Base-by-base conservation (phyloP, 495 filamentous ascomycete species). In the Neurospora tetraspora region DNA sequence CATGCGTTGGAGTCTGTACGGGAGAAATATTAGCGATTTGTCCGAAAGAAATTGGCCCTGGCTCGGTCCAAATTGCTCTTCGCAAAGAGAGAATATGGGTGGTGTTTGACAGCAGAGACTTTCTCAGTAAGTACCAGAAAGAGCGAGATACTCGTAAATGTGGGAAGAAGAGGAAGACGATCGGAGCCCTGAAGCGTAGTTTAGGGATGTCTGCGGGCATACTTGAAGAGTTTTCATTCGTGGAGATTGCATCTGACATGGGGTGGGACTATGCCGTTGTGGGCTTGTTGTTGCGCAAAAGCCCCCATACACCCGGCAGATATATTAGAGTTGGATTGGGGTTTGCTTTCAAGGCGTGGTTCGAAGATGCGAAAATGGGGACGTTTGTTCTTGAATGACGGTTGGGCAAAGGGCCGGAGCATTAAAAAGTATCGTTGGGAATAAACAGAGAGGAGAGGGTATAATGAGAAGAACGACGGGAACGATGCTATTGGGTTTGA, bases 11-110 rank as follows among this genome's bases (percentile, higher is more conserved):
- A n/a, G n/a, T n/a, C n/a, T n/a, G n/a, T n/a, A n/a, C n/a, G n/a
- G n/a, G n/a, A n/a, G n/a, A n/a, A n/a, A n/a, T n/a, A 27, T 27
- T 27, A 1, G 27, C 5, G 4, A 42, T 43, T 43, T 8, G 6
- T 1, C 2, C 40, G 3, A 0, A n/a, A n/a, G 42, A 43, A 0
- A 1, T 18, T 3, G 42, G 18, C 42, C 42, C 0, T 43, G 2
- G 6, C 3, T 53, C 9, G 45, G n/a, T 12, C 9, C 45, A 53
- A 11, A 12, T 53, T 2, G 20, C 18, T 1, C 0, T 12, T 23
- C 45, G 0, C 1, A 3, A 5, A 47, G 0, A 2, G 0, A 3
- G 5, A 0, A 11, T 53, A 11, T 2, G 0, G 10, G 4, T 12
- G 0, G 9, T 53, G 10, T 12, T 53, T 23, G 45, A 53, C 10